Base-by-base conservation (phyloP, 2,329 filamentous ascomycete genomes). In the Beauveria rudraprayagi region DNA sequence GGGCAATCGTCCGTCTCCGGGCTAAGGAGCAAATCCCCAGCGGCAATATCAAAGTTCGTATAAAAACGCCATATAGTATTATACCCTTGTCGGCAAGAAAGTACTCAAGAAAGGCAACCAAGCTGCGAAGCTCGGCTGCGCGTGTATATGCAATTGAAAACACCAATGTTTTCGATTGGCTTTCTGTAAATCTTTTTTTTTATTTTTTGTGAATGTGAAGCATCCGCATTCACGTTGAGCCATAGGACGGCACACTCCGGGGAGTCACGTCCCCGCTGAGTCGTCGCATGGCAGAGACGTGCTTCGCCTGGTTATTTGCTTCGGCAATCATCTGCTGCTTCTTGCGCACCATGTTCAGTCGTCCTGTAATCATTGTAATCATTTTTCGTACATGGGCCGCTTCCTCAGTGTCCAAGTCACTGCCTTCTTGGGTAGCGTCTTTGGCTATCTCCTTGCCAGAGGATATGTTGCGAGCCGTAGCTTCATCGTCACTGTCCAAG, bases 401-500 rank as follows among this genome's bases (percentile, higher is more conserved):
- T 72, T 92, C 89, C 65, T 91, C 89, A 62, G 78, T 78, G 72
- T 63, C 34, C 57, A 64, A 47, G 3, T 65, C 62, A 41, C 34
- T 50, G 41, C 40, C 37, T 22, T 63, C 63, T 44, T 64, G 56
- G 17, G 66, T 63, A 40, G 75, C 72, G 63, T 77, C 78, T 68
- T 73, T 74, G 68, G 74, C 72, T 67, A 71, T 66, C 63, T 78
- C 73, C 67, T 75, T 76, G 46, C 77, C 73, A 53, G 76, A 73
- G 10, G 68, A 65, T 17, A 72, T 62, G 60, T 65, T 72, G 62
- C 66, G 70, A 19, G 60, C 71, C 65, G 61, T 72, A 70, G 76
- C 64, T 43, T 84, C 83, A 28, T 86, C 91, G 63, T 96, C 92
- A 52, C 83, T 88, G 67, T 99, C 94, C 61, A 99, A 77, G 3